phyloP scores from a whole-genome alignment of 2,329 filamentous ascomycete species.

The Clonostachys chloroleuca region DNA sequence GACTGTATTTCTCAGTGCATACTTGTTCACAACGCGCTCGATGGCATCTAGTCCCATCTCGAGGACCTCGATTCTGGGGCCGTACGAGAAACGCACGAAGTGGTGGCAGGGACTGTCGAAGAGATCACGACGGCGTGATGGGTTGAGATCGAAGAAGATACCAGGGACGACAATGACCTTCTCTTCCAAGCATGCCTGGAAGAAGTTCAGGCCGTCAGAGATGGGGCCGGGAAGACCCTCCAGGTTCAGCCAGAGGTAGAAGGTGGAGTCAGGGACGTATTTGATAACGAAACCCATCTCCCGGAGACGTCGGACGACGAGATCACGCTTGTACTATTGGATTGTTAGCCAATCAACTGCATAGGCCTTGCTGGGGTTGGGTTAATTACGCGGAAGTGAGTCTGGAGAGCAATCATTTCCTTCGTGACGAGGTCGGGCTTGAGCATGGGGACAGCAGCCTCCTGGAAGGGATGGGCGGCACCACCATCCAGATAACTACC shows the following conservation, averaged over 20 bases:
- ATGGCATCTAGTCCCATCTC: constrained; percentile 80
- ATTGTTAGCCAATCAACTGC: constrained; percentile 10
- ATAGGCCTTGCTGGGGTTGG: neutral
- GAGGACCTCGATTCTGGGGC: constrained; percentile 74
- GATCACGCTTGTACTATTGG: constrained; percentile 79
- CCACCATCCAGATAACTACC: constrained; percentile 94
- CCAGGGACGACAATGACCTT: constrained; percentile 96
- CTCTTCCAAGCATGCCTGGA: constrained; percentile 87
- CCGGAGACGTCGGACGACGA: constrained; percentile 72
- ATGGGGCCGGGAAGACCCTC: constrained; percentile 73
- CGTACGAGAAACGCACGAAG: constrained; percentile 82
- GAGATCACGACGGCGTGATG: constrained; percentile 79
- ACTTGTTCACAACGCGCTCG: constrained; percentile 75
- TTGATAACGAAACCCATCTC: constrained; percentile 86
- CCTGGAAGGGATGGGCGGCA: constrained; percentile 92
- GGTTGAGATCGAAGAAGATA: constrained; percentile 97
- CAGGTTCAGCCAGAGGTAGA: constrained; percentile 74
- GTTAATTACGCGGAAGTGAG: constrained; percentile 65
- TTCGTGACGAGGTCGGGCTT: constrained; percentile 73
- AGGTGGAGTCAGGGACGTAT: constrained; percentile 84
- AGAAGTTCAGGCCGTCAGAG: constrained; percentile 93
- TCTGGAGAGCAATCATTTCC: constrained; percentile 88
- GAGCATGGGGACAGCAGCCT: constrained; percentile 91
- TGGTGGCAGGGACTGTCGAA: constrained; percentile 95
- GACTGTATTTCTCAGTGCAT: constrained; percentile 7